phyloP scores from a whole-genome alignment of 2,329 filamentous ascomycete species.

The Boeremia exigua region DNA sequence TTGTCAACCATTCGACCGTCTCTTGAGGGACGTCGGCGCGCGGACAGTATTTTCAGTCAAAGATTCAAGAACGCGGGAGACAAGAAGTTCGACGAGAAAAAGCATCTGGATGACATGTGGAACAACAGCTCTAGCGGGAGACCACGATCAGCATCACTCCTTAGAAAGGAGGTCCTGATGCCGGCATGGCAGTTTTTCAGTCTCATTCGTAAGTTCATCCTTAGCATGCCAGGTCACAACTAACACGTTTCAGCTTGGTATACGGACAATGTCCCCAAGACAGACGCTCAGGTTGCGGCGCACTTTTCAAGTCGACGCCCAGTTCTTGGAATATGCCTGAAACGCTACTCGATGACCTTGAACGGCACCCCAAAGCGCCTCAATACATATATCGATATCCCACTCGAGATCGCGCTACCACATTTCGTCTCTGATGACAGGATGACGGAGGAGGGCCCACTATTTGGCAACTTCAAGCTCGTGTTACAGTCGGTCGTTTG shows the following conservation, averaged over 20 bases:
- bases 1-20: slow-evolving; percentile 34
- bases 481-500: slow-evolving; percentile 91
- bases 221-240: background rate
- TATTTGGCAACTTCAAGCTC: slow-evolving; percentile 91
- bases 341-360: slow-evolving; percentile 80
- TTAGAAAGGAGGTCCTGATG: slow-evolving; percentile 84
- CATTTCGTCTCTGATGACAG: slow-evolving; percentile 87
- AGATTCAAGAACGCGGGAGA: slow-evolving; percentile 55
- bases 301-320: slow-evolving; percentile 85
- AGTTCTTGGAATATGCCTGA: slow-evolving; percentile 89
- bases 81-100: slow-evolving; percentile 58
- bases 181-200: slow-evolving; percentile 98
- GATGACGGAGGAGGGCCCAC: slow-evolving; percentile 67
- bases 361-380: slow-evolving; percentile 73
- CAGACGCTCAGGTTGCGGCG: slow-evolving; percentile 81
- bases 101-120: slow-evolving; percentile 49
- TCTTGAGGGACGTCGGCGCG: slow-evolving; percentile 48
- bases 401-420: slow-evolving; percentile 79
- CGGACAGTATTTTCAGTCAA: slow-evolving; percentile 59
- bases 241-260: slow-evolving; percentile 74
- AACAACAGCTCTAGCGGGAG: slow-evolving; percentile 40
- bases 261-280: slow-evolving; percentile 67
- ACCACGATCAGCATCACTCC: slow-evolving; percentile 50
- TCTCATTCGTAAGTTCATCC: slow-evolving; percentile 73
- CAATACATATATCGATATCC: slow-evolving; percentile 89